These are phyloP conservation scores for Leishmania aethiopica DNA, from an alignment of 208 protist genomes.

Conservation along the genomic window DNA sequence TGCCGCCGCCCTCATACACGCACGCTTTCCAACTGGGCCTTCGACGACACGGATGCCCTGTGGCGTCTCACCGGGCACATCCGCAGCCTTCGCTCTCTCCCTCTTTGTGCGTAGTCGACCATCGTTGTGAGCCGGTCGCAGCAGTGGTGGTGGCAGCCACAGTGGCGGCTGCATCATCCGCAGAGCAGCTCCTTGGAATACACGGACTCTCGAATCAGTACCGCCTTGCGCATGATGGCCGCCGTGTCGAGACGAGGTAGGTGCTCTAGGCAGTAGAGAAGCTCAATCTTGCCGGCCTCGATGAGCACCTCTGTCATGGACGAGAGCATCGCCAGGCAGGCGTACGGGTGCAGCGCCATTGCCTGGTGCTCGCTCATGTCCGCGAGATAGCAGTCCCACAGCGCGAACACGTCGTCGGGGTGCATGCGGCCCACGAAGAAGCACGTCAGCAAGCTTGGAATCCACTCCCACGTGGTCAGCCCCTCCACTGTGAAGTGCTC, in stretches of 20 bases:
- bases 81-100: neutral
- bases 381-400: conserved; percentile 85
- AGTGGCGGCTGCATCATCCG: neutral
- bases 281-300: conserved; percentile 70
- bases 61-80: neutral
- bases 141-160: neutral
- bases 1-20: neutral
- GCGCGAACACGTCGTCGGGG: conserved; percentile 65
- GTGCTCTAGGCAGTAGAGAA: conserved; percentile 67
- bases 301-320: conserved; percentile 87
- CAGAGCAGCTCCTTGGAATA: conserved; percentile 37
- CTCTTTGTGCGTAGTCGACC: neutral
- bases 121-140: neutral
- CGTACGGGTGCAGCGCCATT: conserved; percentile 78
- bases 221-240: conserved; percentile 70
- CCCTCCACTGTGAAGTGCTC: conserved; percentile 78
- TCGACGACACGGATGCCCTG: neutral
- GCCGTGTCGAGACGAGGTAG: conserved; percentile 77
- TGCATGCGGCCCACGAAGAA: conserved; percentile 77
- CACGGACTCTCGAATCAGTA: conserved; percentile 75
- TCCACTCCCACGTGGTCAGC: conserved; percentile 71
- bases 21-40: neutral
- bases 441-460: conserved; percentile 66
- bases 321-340: conserved; percentile 74
- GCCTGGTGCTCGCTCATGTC: conserved; percentile 47